These are phyloP conservation scores for Amphirosellinia nigrospora DNA, from an alignment of 495 filamentous ascomycete genomes.

Conservation along the genomic window DNA sequence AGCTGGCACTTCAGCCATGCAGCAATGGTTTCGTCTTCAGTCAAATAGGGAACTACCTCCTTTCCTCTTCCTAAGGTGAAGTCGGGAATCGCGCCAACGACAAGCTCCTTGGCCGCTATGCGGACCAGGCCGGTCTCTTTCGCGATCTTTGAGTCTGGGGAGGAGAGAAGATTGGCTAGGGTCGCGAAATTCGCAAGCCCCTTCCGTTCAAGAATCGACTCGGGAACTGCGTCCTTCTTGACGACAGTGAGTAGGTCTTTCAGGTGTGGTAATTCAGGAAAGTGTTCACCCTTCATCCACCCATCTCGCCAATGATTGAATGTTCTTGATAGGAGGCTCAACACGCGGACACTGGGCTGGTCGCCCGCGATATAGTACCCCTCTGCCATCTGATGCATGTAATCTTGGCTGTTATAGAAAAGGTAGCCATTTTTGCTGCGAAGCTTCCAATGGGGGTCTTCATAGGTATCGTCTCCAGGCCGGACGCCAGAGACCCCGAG, in stretches of 20 bases:
- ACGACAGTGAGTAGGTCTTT: constrained; percentile 17
- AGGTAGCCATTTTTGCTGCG: constrained; percentile 23
- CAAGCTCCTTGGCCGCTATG: constrained; percentile 19
- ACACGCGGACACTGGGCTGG: constrained; percentile 21
- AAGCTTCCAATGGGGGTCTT: constrained; percentile 23
- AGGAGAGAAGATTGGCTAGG: constrained; percentile 23
- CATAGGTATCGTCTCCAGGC: constrained; percentile 23
- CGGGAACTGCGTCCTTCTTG: constrained; percentile 15
- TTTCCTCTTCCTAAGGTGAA: constrained; percentile 27
- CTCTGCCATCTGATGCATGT: constrained; percentile 27
- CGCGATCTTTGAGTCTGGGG: constrained; percentile 19
- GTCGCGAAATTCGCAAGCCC: constrained; percentile 22
- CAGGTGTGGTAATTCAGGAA: constrained; percentile 21
- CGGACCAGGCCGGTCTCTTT: constrained; percentile 21
- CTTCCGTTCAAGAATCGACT: constrained; percentile 22
- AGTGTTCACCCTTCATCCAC: constrained; percentile 24
- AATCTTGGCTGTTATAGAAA: constrained; percentile 27
- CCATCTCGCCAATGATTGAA: constrained; percentile 28
- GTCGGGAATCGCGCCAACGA: constrained; percentile 25
- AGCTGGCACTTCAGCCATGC: constrained; percentile 22
- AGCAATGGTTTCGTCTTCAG: constrained; percentile 18
- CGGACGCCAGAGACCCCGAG: constrained; percentile 21
- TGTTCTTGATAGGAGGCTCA: constrained; percentile 22
- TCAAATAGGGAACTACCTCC: constrained; percentile 21
- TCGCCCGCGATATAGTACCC: constrained; percentile 15